Conservation (phyloP, 108 stramenopile species). For the Bacterosira constricta region DNA sequence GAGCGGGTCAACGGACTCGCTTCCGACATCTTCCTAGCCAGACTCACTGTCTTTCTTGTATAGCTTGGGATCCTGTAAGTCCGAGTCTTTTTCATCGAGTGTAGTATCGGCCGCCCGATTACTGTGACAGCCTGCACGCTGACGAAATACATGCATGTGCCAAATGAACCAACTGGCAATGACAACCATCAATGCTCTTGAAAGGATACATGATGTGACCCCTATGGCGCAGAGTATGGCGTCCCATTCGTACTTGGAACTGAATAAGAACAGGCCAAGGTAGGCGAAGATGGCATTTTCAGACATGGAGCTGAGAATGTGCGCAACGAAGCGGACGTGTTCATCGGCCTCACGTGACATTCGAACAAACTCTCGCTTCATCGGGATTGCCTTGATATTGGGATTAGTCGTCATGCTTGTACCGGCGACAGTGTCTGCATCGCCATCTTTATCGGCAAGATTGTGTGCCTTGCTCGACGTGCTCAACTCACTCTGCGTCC, state of each 20-base stretch:
- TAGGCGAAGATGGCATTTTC: constrained; percentile 91
- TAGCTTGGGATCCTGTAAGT: too few species aligned
- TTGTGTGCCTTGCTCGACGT: not conserved
- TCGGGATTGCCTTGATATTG: constrained; percentile 34
- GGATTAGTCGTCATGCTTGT: constrained; percentile 26
- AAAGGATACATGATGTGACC: constrained; percentile 63
- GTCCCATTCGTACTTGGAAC: constrained; percentile 72
- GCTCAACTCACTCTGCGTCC: not conserved
- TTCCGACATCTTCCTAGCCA: too few species aligned
- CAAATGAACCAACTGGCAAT: constrained; percentile 52
- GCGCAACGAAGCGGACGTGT: constrained; percentile 85
- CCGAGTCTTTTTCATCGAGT: too few species aligned
- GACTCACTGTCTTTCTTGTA: too few species aligned
- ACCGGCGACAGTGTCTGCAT: constrained; percentile 9
- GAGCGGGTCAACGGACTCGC: constrained; percentile 20
- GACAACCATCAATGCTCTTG: constrained; percentile 76
- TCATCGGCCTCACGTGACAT: constrained; percentile 61
- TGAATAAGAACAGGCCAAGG: constrained; percentile 86
- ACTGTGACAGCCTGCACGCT: constrained; percentile 34
- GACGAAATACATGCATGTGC: constrained; percentile 58
- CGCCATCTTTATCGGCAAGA: constrained; percentile 7
- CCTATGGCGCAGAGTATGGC: constrained; percentile 60
- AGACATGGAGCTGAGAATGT: constrained; percentile 68
- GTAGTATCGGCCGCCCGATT: too few species aligned
- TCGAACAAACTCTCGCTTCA: constrained; percentile 39